Evolutionary conservation across 352 stramenopile genomes (phyloP).

Genomic region (Pythium monospermum): DNA sequence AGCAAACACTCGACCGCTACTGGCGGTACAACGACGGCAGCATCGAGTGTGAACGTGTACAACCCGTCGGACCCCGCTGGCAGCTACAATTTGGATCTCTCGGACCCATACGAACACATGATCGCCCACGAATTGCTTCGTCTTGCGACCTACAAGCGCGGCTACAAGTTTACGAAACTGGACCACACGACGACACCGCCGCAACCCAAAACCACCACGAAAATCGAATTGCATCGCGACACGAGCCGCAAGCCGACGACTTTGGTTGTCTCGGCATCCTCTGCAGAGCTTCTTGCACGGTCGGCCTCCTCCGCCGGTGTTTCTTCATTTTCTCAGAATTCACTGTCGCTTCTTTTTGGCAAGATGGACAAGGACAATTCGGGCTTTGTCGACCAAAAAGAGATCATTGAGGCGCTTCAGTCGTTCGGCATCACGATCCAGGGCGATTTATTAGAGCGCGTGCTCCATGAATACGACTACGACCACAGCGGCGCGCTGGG

Average conservation of each 20-base stretch:
- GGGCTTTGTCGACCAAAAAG: constrained; percentile 34
- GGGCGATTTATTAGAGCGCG: constrained; percentile 23
- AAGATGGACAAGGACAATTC: constrained; percentile 48
- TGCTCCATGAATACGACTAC: constrained; percentile 55
- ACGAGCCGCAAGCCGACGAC: neutral
- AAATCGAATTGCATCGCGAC: constrained; percentile 26
- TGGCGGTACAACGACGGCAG: neutral
- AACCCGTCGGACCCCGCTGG: constrained; percentile 51
- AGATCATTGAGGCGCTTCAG: constrained; percentile 31
- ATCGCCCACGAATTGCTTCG: constrained; percentile 65
- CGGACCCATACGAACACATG: constrained; percentile 70
- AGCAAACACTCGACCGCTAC: neutral
- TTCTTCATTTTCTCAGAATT: constrained; percentile 11
- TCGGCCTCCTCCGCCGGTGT: too few species aligned
- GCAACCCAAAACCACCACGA: constrained; percentile 14
- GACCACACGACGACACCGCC: constrained; percentile 30
- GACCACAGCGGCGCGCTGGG: constrained; percentile 37
- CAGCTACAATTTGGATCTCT: constrained; percentile 53
- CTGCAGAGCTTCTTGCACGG: neutral
- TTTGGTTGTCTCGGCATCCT: neutral
- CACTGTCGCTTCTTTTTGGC: constrained; percentile 32
- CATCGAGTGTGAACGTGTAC: constrained; percentile 36
- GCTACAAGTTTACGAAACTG: constrained; percentile 47
- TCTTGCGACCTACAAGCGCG: constrained; percentile 43
- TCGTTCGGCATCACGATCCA: constrained; percentile 32